Evolutionary conservation across 2,329 filamentous ascomycete species (phyloP), one percentile per base, ranked within the genome.

Genomic region (Eutypella sp.): DNA sequence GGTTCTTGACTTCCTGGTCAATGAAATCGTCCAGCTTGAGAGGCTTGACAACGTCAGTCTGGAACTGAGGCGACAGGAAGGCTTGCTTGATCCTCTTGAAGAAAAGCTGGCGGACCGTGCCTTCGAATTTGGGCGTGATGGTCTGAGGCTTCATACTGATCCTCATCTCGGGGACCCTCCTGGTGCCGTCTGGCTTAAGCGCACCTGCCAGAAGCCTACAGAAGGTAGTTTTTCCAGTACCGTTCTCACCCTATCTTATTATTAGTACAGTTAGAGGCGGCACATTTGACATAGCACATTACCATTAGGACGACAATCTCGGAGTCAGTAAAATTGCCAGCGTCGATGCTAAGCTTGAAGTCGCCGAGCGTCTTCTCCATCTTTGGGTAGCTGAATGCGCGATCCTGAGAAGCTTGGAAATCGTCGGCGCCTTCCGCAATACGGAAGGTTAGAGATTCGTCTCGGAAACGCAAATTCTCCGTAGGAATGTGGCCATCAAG

Each of bases 101-200:
- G 79, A 99, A 97, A 42, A 99, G 80, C 70, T 96, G 90, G 52
- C 93, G 89, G 47, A 99, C 93, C 33, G 92, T 99, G 53, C 95
- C 93, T 56, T 91, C 85, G 66, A 96, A 99, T 71, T 96, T 99
- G 64, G 93, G 93, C 2, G 91, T 99, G 63, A 99, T 99, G 62
- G 95, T 99, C 75, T 99, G 93, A 18, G 95, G 95, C 79, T 99
- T 99, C 90, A 97, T 95, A 75, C 85, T 91, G 67, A 99, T 96
- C 74, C 87, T 90, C 91, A 99, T 95, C 57, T 88, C 82, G 15
- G 93, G 93, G 15, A 99, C 80, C 60, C 82, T 82, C 59, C 81
- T 75, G 54, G 76, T 82, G 58, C 80, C 82, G 60, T 99, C 95
- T 8, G 95, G 93, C 73, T 96, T 92, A 58, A 95, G 79, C 33